These are phyloP conservation scores for Daedalea quercina DNA, from an alignment of 768 basidiomycete species.

Conservation along the genomic window DNA sequence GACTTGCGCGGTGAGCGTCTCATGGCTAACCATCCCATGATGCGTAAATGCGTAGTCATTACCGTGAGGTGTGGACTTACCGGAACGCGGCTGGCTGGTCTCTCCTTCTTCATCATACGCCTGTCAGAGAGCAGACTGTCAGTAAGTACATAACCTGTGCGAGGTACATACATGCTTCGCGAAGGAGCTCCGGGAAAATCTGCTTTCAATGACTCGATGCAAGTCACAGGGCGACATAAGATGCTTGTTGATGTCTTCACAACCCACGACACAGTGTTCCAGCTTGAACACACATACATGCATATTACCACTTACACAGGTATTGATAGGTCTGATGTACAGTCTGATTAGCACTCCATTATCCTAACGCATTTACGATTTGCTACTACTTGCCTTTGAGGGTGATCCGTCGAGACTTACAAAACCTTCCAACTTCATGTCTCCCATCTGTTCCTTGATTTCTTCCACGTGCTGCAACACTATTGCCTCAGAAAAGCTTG, in stretches of 20 bases:
- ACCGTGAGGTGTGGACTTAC: constrained; percentile 25
- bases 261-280: neutral
- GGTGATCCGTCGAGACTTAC: constrained; percentile 71
- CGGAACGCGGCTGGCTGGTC: constrained; percentile 34
- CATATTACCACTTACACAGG: constrained; percentile 52
- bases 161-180: constrained; percentile 52
- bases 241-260: constrained; percentile 73
- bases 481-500: constrained; percentile 1
- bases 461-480: constrained; percentile 58
- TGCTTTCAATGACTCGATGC: constrained; percentile 57
- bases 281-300: neutral
- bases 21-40: constrained; percentile 30
- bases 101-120: constrained; percentile 64
- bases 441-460: constrained; percentile 42
- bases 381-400: constrained; percentile 48
- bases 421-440: constrained; percentile 68
- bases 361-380: neutral
- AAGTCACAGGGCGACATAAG: constrained; percentile 60
- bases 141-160: constrained; percentile 1
- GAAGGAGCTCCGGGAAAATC: constrained; percentile 66
- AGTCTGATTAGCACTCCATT: neutral
- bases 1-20: constrained; percentile 74
- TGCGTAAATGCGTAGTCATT: constrained; percentile 7
- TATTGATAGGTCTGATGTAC: constrained; percentile 69
- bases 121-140: constrained; percentile 28